These are phyloP conservation scores for Serendipita indica DNA, from an alignment of 768 basidiomycete genomes.

Conservation along the genomic window DNA sequence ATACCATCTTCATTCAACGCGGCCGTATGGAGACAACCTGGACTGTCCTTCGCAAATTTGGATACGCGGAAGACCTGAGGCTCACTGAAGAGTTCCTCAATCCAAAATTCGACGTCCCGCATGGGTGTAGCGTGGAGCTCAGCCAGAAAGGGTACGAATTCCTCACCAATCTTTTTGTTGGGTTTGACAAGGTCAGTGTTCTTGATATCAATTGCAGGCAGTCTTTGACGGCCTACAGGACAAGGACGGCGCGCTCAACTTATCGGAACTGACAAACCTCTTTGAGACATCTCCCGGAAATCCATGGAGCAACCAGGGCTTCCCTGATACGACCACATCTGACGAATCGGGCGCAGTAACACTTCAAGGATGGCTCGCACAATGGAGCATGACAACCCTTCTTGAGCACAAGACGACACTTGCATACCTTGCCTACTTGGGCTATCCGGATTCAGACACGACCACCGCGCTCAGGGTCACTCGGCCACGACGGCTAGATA, in stretches of 20 bases:
- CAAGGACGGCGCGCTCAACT: conserved; percentile 83
- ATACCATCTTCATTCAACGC: conserved; percentile 92
- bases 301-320: conserved; percentile 87
- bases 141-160: conserved; percentile 92
- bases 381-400: conserved; percentile 98
- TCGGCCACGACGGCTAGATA: conserved; percentile 49
- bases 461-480: conserved; percentile 79
- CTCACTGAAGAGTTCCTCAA: conserved; percentile 75
- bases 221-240: conserved; percentile 37
- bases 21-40: conserved; percentile 95
- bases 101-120: conserved; percentile 86
- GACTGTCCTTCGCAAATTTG: conserved; percentile 89
- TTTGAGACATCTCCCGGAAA: conserved; percentile 94
- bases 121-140: conserved; percentile 90
- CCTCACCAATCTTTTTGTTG: conserved; percentile 91
- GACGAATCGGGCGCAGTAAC: conserved; percentile 83
- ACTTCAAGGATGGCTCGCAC: conserved; percentile 94
- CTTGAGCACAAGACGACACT: conserved; percentile 86
- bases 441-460: conserved; percentile 66
- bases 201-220: conserved; percentile 9
- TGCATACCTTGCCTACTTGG: conserved; percentile 89
- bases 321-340: conserved; percentile 78
- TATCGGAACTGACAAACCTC: conserved; percentile 66
- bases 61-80: conserved; percentile 88
- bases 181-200: conserved; percentile 77